These are phyloP conservation scores for Monascus purpureus DNA, from an alignment of 495 filamentous ascomycete species.

Conservation along the genomic window DNA sequence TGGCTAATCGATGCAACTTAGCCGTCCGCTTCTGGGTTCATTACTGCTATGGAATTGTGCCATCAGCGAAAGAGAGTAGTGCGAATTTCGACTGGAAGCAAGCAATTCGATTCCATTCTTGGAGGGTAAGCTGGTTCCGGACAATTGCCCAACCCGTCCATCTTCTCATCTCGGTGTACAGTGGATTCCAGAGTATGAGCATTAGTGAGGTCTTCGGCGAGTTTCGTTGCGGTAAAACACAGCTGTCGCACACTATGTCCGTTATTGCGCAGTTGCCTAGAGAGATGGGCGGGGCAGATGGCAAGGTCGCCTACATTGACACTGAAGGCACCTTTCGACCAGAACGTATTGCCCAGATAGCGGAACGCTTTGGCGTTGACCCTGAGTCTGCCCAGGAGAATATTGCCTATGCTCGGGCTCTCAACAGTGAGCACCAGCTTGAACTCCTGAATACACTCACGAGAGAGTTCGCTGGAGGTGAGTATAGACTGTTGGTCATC, in stretches of 20 bases:
- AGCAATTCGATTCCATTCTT: conserved; percentile 60
- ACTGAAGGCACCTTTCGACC: conserved; percentile 72
- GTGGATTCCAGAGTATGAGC: conserved; percentile 68
- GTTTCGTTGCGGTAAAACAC: conserved; percentile 68
- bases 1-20: conserved; percentile 11
- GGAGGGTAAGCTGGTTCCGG: conserved; percentile 35
- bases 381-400: conserved; percentile 56
- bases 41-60: conserved; percentile 58
- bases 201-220: conserved; percentile 65
- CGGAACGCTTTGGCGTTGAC: conserved; percentile 60
- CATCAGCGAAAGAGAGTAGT: conserved; percentile 54
- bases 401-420: conserved; percentile 55
- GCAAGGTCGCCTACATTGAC: conserved; percentile 71
- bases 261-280: conserved; percentile 44
- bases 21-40: conserved; percentile 57
- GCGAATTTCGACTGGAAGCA: conserved; percentile 61
- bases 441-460: conserved; percentile 55
- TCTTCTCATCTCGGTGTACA: too few species aligned
- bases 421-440: conserved; percentile 65
- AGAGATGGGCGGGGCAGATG: conserved; percentile 60
- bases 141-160: too few species aligned
- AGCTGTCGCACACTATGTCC: conserved; percentile 55
- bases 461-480: conserved; percentile 49
- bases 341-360: conserved; percentile 58
- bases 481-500: conserved; percentile 61